Base-by-base conservation (phyloP, 176 grass and related monocot genomes). In the Otatea glauca region DNA sequence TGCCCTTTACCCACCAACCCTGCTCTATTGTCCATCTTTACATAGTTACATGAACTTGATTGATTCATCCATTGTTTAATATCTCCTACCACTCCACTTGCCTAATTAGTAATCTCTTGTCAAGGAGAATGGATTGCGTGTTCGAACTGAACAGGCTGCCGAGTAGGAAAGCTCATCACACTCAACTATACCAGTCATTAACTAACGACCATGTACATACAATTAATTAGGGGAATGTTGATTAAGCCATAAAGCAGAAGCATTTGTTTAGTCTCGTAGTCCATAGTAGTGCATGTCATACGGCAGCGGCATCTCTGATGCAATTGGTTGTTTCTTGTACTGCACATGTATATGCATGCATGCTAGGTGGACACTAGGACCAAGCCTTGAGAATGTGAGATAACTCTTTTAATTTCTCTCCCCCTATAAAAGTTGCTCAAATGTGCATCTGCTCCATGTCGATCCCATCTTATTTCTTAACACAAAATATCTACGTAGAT, bases 261-360 rank as follows among this genome's bases (percentile, higher is more conserved):
- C 16, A 11, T 16, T 49, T 48, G 44, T 45, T 58, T 42, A 72
- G 21, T 80, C 2, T 16, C 47, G 38, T 72, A 51, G 21, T 80
- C 35, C 85, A 23, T 50, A 35, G 44, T 65, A 65, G 2, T 43
- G 9, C 25, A 59, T 81, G 61, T 25, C 70, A 81, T 81, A 68
- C 66, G 24, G 25, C 18, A 59, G 20, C 65, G 76, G 63, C 21
- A 60, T 50, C 49, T 54, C 51, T 69, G 21, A 82, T 64, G 35
- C 4, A n/a, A 17, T n/a, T 44, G 35, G 53, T 23, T 81, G 39
- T 27, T 69, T 27, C 11, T 79, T 37, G 59, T 15, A 56, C 72
- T 34, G 48, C 80, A 78, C 58, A 48, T 78, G 80, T 72, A 47
- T 82, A 56, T 88, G 74, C 80, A n/a, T n/a, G n/a, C n/a, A n/a